Conservation (phyloP, 495 filamentous ascomycete species). For the Aspergillus homomorphus region DNA sequence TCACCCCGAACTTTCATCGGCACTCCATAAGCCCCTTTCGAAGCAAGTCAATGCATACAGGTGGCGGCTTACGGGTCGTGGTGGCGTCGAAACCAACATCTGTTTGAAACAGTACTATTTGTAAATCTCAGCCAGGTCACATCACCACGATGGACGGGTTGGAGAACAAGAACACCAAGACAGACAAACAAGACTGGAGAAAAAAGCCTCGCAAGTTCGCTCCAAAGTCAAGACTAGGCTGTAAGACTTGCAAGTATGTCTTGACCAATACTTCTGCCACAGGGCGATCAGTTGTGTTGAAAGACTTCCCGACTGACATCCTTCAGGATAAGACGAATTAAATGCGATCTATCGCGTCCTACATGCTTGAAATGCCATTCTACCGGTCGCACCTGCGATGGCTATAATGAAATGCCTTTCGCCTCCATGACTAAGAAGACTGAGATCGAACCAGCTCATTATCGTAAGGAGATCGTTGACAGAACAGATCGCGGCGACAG, state of each 20-base stretch:
- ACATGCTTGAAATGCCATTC: conserved; percentile 5
- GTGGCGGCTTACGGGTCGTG: conserved; percentile 6
- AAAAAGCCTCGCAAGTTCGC: conserved; percentile 31
- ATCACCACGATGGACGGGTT: conserved; percentile 3
- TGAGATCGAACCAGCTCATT: conserved; percentile 6
- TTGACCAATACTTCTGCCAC: conserved; percentile 8
- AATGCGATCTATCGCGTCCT: conserved; percentile 8
- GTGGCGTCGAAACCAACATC: conserved; percentile 4
- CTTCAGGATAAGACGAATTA: conserved; percentile 7
- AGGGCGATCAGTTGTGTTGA: conserved; percentile 8
- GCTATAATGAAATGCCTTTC: conserved; percentile 13
- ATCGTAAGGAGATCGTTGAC: conserved; percentile 3
- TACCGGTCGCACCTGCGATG: conserved; percentile 9
- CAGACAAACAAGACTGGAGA: conserved; percentile 24
- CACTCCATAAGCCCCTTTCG: conserved; percentile 3
- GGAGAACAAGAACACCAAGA: conserved; percentile 7
- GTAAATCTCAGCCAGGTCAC: not conserved
- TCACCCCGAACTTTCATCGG: conserved; percentile 2
- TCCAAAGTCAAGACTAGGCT: conserved; percentile 34
- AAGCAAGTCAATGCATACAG: conserved; percentile 8
- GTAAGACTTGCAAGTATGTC: conserved; percentile 39
- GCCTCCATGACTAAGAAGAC: conserved; percentile 4
- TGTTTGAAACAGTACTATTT: conserved; percentile 2
- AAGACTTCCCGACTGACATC: conserved; percentile 6
- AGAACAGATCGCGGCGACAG: conserved; percentile 4